Base-by-base conservation (phyloP, 306 rosid genomes). In the Castanospermum australe region DNA sequence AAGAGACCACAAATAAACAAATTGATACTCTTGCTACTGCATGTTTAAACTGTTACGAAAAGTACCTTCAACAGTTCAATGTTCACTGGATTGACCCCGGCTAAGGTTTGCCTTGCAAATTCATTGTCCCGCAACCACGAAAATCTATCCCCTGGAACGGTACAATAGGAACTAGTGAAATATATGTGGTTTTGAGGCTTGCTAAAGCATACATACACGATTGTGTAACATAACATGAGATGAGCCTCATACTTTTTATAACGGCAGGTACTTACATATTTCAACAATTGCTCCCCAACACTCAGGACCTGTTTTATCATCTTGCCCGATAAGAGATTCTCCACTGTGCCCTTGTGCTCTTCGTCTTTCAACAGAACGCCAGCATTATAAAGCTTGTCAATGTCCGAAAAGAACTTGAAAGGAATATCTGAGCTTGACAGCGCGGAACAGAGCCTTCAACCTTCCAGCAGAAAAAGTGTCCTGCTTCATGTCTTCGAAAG, bases 41-140 rank as follows among this genome's bases (percentile, higher is more conserved):
- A 74, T n/a, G n/a, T n/a, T n/a, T 18, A 71, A 42, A 76, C n/a
- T 67, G 18, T n/a, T 69, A 68, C 44, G 63, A 50, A 74, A 20
- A 25, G 78, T 88, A 92, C 98, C 98, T 83, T 91, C 84, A 95
- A 81, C 63, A 90, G 74, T 85, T 92, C 99, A 83, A 95, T 92
- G 77, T 86, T 91, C 76, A 95, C 96, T 21, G 98, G 99, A 86
- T 95, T 95, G 73, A 92, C 93, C 39, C 97, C 99, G 18, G 98
- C 99, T 78, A 95, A 83, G 73, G 92, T 11, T 75, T 95, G 99
- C 51, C 98, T 87, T 4, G 98, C 94, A 87, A 95, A 95, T 82
- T 95, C 98, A 18, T 90, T 85, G 78, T 95, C 98, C 28, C 97
- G 71, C 89, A 92, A 79, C 98, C 98, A 95, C 79, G 90, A 68